Base-by-base conservation (phyloP, 2,329 filamentous ascomycete genomes). In the Venturia carpophila region DNA sequence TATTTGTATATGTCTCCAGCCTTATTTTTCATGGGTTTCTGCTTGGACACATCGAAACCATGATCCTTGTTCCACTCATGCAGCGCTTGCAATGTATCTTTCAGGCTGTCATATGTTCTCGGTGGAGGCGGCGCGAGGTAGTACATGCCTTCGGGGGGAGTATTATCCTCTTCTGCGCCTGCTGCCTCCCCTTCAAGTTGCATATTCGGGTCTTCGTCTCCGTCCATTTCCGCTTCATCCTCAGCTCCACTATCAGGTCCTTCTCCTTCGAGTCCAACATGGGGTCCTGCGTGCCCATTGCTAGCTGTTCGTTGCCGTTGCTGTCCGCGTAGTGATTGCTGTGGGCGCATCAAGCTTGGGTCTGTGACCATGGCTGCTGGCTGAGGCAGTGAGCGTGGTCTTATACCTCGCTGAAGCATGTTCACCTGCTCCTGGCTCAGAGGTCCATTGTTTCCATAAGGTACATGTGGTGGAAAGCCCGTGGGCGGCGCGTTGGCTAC, bases 11-110 rank as follows among this genome's bases (percentile, higher is more conserved):
- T 43, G 27, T 66, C 55, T 49, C 65, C 62, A 45, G 42, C 55
- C 62, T 65, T 64, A 41, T 66, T 66, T 52, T 66, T 66, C 37
- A 43, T 43, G 19, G 65, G 49, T 43, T 66, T 66, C 27, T 66
- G 62, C 13, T 58, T 49, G 21, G 65, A 65, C 19, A 64, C 55
- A 41, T 64, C 65, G 52, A 65, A 66, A 17, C 65, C 65, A 17
- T 66, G 62, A 11, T 49, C 30, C 37, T 64, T 64, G 37, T 61
- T 66, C 65, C 65, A 66, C 24, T 64, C 56, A 52, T 61, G 62
- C 24, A 66, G 42, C 17, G 65, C 65, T 42, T 60, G 37, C 11
- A 55, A 30, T 9, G 27, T 47, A 21, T 60, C 62, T 0, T 64
- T 49, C 47, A 43, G 49, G 19, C 21, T 64, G 15, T 65, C 34